A percentile compares a stretch with the other conserved stretches of the same genome.
These are phyloP conservation scores for Teunomyces funiuensis DNA, from an alignment of 805 yeast genomes.

Conservation along the genomic window DNA sequence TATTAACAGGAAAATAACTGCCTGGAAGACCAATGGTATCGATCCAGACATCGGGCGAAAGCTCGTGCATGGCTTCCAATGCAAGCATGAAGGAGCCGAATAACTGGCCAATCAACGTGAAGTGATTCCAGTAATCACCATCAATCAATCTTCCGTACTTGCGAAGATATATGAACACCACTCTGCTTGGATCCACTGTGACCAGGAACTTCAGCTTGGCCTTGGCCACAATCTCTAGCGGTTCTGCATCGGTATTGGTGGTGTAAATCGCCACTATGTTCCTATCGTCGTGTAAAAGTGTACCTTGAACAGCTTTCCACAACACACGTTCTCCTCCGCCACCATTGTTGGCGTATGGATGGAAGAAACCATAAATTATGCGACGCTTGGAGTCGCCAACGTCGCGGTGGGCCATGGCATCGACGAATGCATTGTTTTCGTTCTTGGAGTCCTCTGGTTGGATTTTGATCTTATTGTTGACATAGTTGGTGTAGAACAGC, in stretches of 20 bases:
- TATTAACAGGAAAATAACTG: constrained; percentile 63
- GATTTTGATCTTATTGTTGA: constrained; percentile 36
- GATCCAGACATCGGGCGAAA: constrained; percentile 85
- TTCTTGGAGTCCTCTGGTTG: constrained; percentile 27
- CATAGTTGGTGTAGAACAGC: constrained; percentile 38
- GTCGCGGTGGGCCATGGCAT: constrained; percentile 30
- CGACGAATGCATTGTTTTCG: constrained; percentile 21
- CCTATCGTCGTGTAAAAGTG: constrained; percentile 48
- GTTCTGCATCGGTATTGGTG: constrained; percentile 55
- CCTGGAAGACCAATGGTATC: constrained; percentile 97
- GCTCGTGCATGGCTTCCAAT: constrained; percentile 63
- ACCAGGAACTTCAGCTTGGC: constrained; percentile 60
- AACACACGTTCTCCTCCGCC: constrained; percentile 98
- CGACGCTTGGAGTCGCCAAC: constrained; percentile 39
- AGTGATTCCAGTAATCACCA: constrained; percentile 68
- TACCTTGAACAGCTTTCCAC: constrained; percentile 87
- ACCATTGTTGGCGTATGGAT: constrained; percentile 93
- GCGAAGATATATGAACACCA: constrained; percentile 61
- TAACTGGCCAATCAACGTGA: constrained; percentile 87
- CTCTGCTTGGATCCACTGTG: constrained; percentile 45
- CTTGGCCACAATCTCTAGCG: constrained; percentile 48
- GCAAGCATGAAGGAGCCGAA: constrained; percentile 72
- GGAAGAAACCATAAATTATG: constrained; percentile 79
- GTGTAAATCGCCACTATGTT: constrained; percentile 73
- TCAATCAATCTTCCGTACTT: constrained; percentile 60